Evolutionary conservation across 345 rosid species (phyloP), one percentile per base, ranked within the genome.

Genomic region (Populus simonii): DNA sequence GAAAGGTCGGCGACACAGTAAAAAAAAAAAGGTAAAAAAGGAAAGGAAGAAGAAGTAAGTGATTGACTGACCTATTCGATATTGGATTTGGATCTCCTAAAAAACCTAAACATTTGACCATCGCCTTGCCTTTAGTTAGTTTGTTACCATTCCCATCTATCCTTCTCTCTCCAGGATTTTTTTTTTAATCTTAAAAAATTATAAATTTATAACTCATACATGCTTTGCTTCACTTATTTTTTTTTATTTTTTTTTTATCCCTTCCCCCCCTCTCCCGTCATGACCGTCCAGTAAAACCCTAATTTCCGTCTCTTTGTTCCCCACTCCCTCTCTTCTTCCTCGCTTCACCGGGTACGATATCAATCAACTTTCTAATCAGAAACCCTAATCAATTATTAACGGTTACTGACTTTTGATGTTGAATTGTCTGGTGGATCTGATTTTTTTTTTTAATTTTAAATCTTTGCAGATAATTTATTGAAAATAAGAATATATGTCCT

Each of bases 401-500:
- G 9, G 7, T 55, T 11, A 11, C 11, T 6, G 43, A 8, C 20
- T 47, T 63, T 22, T 59, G 45, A 43, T 74, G 76, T 62, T 66
- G 17, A 59, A 63, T 36, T 51, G 27, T 49, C n/a, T 22, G 72
- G 47, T 72, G 76, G 81, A 78, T 82, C 80, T 83, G 77, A 47
- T 66, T 65, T 66, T 68, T 66, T 68, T 1, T 66, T 51, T 68
- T 4, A 33, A 33, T 33, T 33, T 33, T 33, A 33, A 33, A 33
- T 33, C 36, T 33, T 33, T 76, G 65, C 65, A 59, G 65, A 59
- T 25, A 59, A 59, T 79, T 75, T 75, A 79, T 73, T 80, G 78
- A 66, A 88, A 86, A 83, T 83, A 63, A 77, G 88, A 76, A 89
- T 88, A 73, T 90, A 96, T 96, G 99, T 94, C 99, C 93, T 89